A percentile compares a stretch with the other conserved stretches of the same genome.
Evolutionary conservation across 2,329 filamentous ascomycete species (phyloP).

Genomic region (Colletotrichum sp.): DNA sequence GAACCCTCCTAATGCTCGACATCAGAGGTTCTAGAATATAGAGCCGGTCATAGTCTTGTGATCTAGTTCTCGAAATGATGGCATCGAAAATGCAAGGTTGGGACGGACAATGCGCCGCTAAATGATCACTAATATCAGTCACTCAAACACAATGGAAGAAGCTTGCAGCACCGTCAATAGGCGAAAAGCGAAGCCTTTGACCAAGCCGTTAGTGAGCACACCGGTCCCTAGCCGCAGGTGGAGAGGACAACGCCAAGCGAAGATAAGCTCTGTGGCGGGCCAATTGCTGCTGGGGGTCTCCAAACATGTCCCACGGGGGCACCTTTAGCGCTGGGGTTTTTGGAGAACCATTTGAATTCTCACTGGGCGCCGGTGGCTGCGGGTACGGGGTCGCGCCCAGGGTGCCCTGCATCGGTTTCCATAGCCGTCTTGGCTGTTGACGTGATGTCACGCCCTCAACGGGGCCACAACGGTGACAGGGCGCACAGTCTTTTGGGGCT

Average conservation of each 20-base stretch:
- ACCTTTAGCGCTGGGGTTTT: background rate
- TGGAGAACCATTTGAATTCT: background rate
- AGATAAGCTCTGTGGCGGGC: background rate
- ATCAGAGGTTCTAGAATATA: no score
- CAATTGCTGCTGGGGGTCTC: background rate
- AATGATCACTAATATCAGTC: no score
- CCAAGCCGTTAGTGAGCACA: background rate
- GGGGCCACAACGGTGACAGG: background rate
- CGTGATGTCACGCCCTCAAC: background rate
- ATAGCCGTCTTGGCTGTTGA: slow-evolving; percentile 9
- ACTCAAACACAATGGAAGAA: background rate
- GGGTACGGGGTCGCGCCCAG: background rate
- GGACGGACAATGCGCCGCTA: no score
- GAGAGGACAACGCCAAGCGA: background rate
- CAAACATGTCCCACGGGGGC: background rate
- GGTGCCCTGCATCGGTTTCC: background rate
- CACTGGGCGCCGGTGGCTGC: background rate
- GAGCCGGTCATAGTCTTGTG: no score
- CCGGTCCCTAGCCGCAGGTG: background rate
- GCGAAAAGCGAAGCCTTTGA: background rate
- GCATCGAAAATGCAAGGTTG: no score
- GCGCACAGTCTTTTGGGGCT: background rate
- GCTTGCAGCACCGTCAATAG: background rate
- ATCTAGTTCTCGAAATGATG: no score
- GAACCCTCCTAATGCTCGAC: no score